Conservation (phyloP, 768 basidiomycete genomes). For the Rhodotorula kratochvilovae region DNA sequence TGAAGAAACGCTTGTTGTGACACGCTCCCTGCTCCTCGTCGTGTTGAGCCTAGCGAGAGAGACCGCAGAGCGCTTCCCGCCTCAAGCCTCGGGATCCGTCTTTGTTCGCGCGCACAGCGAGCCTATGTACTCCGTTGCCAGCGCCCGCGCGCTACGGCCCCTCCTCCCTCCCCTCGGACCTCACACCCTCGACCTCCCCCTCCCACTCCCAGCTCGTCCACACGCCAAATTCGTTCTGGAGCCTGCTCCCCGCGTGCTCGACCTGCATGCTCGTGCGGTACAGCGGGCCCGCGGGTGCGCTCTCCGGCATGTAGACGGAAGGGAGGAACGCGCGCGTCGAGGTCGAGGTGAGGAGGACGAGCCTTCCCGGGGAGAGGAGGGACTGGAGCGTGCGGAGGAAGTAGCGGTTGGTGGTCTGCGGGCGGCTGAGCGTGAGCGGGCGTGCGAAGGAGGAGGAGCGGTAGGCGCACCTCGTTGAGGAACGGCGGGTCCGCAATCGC, state of each 20-base stretch:
- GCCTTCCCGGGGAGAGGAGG: constrained; percentile 37
- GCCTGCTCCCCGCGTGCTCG: constrained; percentile 24
- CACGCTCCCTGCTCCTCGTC: too few species aligned
- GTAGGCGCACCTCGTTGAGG: constrained; percentile 39
- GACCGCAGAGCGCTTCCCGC: too few species aligned
- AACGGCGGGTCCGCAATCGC: constrained; percentile 42
- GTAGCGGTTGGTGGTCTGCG: constrained; percentile 37
- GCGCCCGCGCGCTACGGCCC: too few species aligned
- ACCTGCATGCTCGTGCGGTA: constrained; percentile 20
- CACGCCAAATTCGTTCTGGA: constrained; percentile 33
- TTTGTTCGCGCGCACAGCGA: too few species aligned
- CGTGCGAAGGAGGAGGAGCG: neutral
- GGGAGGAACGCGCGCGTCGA: constrained; percentile 27
- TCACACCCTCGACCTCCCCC: constrained; percentile 16
- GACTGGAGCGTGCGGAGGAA: constrained; percentile 32
- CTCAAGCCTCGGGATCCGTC: too few species aligned
- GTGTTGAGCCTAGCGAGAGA: too few species aligned
- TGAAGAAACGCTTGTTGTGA: neutral
- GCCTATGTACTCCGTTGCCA: too few species aligned
- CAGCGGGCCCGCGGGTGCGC: constrained; percentile 27
- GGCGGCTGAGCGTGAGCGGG: too few species aligned
- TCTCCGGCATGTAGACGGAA: constrained; percentile 14
- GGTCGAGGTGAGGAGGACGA: constrained; percentile 41
- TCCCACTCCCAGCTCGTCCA: constrained; percentile 36
- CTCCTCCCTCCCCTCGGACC: neutral